These are phyloP conservation scores for Phylloporus sp. DNA, from an alignment of 768 basidiomycete species.

Conservation along the genomic window DNA sequence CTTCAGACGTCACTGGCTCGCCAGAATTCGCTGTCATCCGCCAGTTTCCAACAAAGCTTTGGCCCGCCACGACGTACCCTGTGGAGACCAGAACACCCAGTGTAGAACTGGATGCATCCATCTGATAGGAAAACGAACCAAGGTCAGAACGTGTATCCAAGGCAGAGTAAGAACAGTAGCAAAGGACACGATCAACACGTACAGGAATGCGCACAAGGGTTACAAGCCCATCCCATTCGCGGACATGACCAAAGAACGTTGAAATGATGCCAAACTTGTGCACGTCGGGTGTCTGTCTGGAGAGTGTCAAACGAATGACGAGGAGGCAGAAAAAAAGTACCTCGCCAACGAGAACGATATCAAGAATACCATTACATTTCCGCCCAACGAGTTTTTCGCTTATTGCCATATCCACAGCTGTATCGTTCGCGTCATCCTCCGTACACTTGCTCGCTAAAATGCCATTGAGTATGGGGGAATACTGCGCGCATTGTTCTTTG, in stretches of 20 bases:
- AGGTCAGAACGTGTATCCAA: constrained; percentile 5
- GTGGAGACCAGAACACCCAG: no score
- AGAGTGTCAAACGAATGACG: neutral
- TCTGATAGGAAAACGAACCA: constrained; percentile 3
- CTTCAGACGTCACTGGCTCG: no score
- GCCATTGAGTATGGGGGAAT: no score
- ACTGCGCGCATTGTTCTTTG: no score
- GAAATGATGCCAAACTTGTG: constrained; percentile 46
- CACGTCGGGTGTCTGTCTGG: constrained; percentile 48
- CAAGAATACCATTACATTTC: constrained; percentile 52
- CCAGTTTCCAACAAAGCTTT: no score
- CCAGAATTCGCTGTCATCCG: no score
- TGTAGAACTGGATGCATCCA: neutral
- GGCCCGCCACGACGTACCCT: no score
- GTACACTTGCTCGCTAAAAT: no score
- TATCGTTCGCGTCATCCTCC: no score
- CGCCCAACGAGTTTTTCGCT: constrained; percentile 20
- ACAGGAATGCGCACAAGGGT: constrained; percentile 45
- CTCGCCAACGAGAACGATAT: constrained; percentile 60
- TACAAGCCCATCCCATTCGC: constrained; percentile 57
- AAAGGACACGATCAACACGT: constrained; percentile 3
- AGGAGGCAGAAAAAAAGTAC: constrained; percentile 31
- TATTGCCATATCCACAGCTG: no score
- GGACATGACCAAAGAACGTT: constrained; percentile 51
- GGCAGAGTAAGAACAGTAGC: neutral